phyloP scores from a whole-genome alignment of 768 basidiomycete species.

The Podaxis rugospora region DNA sequence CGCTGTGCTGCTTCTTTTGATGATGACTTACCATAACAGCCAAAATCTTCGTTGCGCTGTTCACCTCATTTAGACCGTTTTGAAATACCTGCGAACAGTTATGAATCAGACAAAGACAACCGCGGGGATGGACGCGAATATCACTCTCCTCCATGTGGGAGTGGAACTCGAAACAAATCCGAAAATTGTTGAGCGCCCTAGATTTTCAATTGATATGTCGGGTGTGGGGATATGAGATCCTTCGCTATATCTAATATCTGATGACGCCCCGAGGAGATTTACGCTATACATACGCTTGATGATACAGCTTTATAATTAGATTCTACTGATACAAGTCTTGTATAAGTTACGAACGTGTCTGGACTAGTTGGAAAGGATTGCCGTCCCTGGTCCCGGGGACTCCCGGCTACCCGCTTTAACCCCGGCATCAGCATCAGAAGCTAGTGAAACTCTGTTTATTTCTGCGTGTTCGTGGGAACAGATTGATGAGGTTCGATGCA shows the following conservation, averaged over 20 bases:
- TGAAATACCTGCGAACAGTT: no score
- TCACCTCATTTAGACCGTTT: no score
- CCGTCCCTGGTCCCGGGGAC: background rate
- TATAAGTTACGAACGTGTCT: background rate
- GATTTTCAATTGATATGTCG: background rate
- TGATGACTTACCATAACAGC: no score
- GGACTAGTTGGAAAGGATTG: background rate
- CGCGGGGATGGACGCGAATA: no score
- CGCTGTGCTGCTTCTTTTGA: no score
- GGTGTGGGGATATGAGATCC: background rate
- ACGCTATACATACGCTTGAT: background rate
- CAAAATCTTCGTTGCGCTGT: no score
- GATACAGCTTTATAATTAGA: background rate
- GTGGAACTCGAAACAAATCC: conserved; percentile 3
- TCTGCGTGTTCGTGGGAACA: background rate
- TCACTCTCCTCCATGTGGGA: no score
- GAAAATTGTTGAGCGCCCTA: background rate
- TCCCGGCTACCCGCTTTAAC: background rate
- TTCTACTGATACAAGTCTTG: background rate
- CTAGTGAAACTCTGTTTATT: background rate
- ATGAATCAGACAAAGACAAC: no score
- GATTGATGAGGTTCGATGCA: background rate
- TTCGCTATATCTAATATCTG: background rate
- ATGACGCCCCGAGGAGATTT: background rate
- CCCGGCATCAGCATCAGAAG: background rate